These are phyloP conservation scores for Apiospora pterosperma DNA, from an alignment of 2,329 filamentous ascomycete species.

Conservation along the genomic window DNA sequence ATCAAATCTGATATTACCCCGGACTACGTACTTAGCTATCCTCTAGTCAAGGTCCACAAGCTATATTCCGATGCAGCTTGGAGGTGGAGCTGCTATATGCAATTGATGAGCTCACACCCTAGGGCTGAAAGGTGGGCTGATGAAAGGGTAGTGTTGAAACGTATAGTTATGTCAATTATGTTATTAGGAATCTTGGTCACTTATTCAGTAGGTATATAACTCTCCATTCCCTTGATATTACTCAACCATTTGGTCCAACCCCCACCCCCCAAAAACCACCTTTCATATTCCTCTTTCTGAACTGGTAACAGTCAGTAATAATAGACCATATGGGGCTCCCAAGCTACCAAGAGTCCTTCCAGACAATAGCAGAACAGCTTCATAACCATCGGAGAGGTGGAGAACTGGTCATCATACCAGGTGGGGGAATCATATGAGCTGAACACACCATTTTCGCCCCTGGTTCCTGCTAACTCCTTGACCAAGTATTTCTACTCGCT, in stretches of 20 bases:
- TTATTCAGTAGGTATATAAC: not conserved
- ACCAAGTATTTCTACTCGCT: constrained; percentile 35
- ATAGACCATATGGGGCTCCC: not conserved
- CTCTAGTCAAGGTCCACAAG: not conserved
- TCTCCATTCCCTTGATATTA: not conserved
- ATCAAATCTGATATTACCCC: not conserved
- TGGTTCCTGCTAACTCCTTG: not conserved
- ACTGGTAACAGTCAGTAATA: not conserved
- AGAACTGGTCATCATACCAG: not conserved
- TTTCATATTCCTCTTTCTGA: not conserved
- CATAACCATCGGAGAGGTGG: not conserved
- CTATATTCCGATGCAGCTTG: not conserved
- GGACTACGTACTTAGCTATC: not conserved
- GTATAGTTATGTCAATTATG: no score
- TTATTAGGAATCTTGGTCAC: not conserved
- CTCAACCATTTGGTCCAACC: not conserved
- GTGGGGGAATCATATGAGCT: not conserved
- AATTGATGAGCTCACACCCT: not conserved
- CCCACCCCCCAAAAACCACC: not conserved
- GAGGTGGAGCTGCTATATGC: not conserved
- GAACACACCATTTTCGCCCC: not conserved
- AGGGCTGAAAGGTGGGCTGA: not conserved
- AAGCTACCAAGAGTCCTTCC: not conserved
- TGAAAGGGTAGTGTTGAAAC: not conserved
- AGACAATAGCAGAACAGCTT: not conserved